phyloP scores from a whole-genome alignment of 1,284 basidiomycete species.

The Puccinia polysora region DNA sequence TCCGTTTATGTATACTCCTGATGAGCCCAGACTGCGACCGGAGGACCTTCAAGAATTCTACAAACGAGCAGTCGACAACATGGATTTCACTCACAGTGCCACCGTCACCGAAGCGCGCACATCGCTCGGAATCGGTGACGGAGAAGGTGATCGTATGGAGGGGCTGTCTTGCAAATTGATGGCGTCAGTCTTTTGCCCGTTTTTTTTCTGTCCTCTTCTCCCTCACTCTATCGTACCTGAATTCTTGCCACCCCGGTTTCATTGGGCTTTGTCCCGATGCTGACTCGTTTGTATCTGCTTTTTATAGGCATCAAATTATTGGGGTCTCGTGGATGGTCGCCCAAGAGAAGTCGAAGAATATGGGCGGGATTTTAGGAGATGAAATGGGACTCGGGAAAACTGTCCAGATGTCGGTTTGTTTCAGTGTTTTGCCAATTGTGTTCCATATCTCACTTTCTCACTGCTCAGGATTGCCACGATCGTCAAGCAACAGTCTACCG shows the following conservation, averaged over 20 bases:
- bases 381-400: conserved; percentile 32
- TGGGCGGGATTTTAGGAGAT: conserved; percentile 26
- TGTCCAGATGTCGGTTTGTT: conserved; percentile 7
- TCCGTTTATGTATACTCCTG: too few relatives aligned
- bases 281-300: neutral
- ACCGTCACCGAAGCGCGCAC: conserved; percentile 6
- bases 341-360: conserved; percentile 59
- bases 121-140: neutral
- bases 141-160: neutral
- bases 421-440: neutral
- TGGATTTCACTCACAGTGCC: conserved; percentile 16
- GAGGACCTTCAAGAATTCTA: conserved; percentile 17
- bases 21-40: neutral
- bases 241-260: too few relatives aligned
- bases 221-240: neutral
- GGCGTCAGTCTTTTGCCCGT: conserved; percentile 7
- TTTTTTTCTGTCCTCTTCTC: neutral
- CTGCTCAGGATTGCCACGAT: conserved; percentile 61
- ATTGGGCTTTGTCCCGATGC: neutral
- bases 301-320: conserved; percentile 59
- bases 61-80: conserved; percentile 18
- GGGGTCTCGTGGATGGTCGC: conserved; percentile 65
- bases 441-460: neutral
- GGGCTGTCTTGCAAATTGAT: conserved; percentile 10
- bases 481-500: conserved; percentile 60